A percentile compares a stretch with the other conserved stretches of the same genome.
phyloP scores from a whole-genome alignment of 2,329 filamentous ascomycete species.

The Aspergillus glaucus region DNA sequence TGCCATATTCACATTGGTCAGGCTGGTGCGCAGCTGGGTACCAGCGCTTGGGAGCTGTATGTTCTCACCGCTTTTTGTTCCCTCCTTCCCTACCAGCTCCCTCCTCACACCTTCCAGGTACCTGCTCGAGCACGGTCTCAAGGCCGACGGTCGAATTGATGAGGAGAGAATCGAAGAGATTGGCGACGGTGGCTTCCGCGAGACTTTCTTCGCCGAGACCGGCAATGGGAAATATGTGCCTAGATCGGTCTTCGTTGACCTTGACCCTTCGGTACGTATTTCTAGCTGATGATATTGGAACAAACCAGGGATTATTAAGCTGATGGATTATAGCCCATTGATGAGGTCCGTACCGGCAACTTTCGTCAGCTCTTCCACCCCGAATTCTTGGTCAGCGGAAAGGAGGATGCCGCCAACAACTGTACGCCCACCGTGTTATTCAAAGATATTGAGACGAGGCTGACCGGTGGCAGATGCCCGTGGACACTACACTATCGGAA shows the following conservation, averaged over 20 bases:
- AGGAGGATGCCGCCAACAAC: slow-evolving; percentile 65
- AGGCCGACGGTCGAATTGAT: slow-evolving; percentile 54
- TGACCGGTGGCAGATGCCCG: slow-evolving; percentile 49
- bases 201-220: slow-evolving; percentile 63
- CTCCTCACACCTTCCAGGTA: slow-evolving; percentile 41
- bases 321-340: slow-evolving; percentile 47
- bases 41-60: slow-evolving; percentile 64
- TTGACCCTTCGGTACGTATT: slow-evolving; percentile 54
- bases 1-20: slow-evolving; percentile 64
- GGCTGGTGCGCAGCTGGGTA: slow-evolving; percentile 61
- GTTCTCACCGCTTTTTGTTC: slow-evolving; percentile 31
- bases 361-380: slow-evolving; percentile 62
- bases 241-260: slow-evolving; percentile 61
- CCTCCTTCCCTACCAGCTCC: slow-evolving; percentile 1
- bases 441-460: slow-evolving; percentile 1
- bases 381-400: slow-evolving; percentile 60
- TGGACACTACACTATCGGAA: slow-evolving; percentile 64
- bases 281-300: neutral
- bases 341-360: slow-evolving; percentile 59
- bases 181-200: slow-evolving; percentile 52
- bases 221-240: slow-evolving; percentile 61
- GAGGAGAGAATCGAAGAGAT: slow-evolving; percentile 48
- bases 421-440: slow-evolving; percentile 36
- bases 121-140: slow-evolving; percentile 60
- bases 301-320: slow-evolving; percentile 2